Evolutionary conservation across 2,329 filamentous ascomycete genomes (phyloP), one percentile per base, ranked within the genome.

Genomic region (Talaromyces marneffei): DNA sequence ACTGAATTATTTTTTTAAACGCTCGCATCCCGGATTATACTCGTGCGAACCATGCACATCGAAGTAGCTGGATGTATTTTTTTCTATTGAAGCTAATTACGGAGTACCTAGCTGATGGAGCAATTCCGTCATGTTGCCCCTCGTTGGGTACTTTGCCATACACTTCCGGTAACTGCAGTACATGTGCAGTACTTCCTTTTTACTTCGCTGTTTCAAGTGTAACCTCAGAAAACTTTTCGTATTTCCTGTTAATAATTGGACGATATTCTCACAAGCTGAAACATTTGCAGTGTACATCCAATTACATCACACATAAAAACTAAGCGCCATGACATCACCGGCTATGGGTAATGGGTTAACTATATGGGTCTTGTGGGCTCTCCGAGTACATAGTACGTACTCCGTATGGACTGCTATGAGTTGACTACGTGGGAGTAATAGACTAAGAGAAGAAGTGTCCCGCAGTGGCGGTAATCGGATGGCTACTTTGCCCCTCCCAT

Each of bases 41-140:
- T 56, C 59, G 59, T 40, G 31, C 40, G 39, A 20, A 6, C 23
- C 27, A 16, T 9, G 33, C 14, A 20, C 31, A 18, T 12, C 6
- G 5, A 50, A 52, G 46, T 52, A 18, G n/a, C 29, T 53, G 23
- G 20, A 16, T 46, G 42, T 20, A 27, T 16, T 37, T 5, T 27
- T 29, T 48, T 48, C 8, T 27, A 9, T n/a, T n/a, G n/a, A n/a
- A n/a, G n/a, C n/a, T n/a, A n/a, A n/a, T n/a, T n/a, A n/a, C n/a
- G n/a, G n/a, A n/a, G n/a, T n/a, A n/a, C n/a, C n/a, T 55, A 29
- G 16, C 31, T 62, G 54, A 55, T 44, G 57, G 60, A 62, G 58
- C 23, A n/a, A 62, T 62, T 42, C 60, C 56, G 60, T 62, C 60
- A 62, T 62, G 14, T 23, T 58, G 37, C 54, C 54, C 33, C 60